These are phyloP conservation scores for Calonectria crousiana DNA, from an alignment of 2,329 filamentous ascomycete species.

Conservation along the genomic window DNA sequence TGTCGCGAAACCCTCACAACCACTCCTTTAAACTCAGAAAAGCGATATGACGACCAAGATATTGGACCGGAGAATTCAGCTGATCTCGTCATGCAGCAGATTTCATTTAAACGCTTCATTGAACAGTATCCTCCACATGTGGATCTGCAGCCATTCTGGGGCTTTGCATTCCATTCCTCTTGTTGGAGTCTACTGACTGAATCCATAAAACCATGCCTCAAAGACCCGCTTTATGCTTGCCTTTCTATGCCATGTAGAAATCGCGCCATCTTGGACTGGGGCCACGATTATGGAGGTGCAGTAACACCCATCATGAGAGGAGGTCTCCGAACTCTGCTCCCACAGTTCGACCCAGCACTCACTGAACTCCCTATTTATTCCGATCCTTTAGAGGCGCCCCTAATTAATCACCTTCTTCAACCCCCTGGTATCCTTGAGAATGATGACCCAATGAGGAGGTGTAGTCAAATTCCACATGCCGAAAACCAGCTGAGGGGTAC, in stretches of 20 bases:
- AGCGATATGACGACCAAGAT: slow-evolving; percentile 11
- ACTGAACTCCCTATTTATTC: not conserved
- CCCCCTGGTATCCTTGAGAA: not conserved
- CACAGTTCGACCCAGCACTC: not conserved
- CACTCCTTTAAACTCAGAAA: not conserved
- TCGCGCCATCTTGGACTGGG: slow-evolving; percentile 12
- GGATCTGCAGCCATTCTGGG: slow-evolving; percentile 8
- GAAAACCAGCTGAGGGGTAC: not conserved
- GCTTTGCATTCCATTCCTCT: slow-evolving; percentile 21
- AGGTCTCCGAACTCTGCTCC: not conserved
- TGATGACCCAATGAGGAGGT: too few species aligned
- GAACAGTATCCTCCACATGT: not conserved
- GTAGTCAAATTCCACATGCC: not conserved
- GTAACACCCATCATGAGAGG: not conserved
- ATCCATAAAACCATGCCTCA: not conserved
- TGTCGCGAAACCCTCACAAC: not conserved
- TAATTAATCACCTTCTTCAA: not conserved
- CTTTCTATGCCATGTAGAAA: slow-evolving; percentile 3
- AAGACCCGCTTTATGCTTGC: slow-evolving; percentile 8
- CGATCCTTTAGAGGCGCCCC: not conserved
- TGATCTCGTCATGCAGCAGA: not conserved
- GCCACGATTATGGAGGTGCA: slow-evolving; percentile 18
- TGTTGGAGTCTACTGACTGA: slow-evolving; percentile 16
- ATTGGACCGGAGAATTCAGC: not conserved
- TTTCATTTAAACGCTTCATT: not conserved